Conservation (phyloP, 768 basidiomycete genomes). For the Lactarius tabidus region DNA sequence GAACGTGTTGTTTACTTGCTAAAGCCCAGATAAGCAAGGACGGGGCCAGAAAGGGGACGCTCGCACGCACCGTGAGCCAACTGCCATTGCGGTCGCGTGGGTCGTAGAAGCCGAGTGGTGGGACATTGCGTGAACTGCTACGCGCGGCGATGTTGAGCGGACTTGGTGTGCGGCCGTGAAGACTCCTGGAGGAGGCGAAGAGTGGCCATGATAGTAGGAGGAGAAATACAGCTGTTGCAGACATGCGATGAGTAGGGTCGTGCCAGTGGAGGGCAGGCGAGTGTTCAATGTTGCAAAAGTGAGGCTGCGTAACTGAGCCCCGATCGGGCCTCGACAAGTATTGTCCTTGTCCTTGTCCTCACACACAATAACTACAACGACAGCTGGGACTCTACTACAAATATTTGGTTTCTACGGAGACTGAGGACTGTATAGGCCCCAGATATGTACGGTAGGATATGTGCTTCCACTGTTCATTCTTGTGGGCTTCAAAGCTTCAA, state of each 20-base stretch:
- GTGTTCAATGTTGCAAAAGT: neutral
- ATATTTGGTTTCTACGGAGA: neutral
- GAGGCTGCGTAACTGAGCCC: neutral
- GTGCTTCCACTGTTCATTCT: too few species aligned
- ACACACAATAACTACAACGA: neutral
- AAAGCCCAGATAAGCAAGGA: conserved; percentile 2
- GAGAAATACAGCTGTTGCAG: conserved; percentile 28
- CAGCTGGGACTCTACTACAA: neutral
- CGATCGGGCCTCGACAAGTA: neutral
- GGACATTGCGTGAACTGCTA: conserved; percentile 31
- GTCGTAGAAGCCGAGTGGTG: conserved; percentile 55
- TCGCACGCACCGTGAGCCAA: conserved; percentile 61
- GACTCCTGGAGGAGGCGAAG: conserved; percentile 17
- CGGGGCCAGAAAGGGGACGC: neutral
- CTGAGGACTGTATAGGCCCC: neutral
- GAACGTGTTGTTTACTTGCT: conserved; percentile 10
- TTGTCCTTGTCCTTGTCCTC: neutral
- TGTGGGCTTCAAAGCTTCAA: too few species aligned
- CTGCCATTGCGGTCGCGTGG: conserved; percentile 56
- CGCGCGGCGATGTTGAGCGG: conserved; percentile 27
- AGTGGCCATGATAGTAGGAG: conserved; percentile 34
- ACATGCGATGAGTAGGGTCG: conserved; percentile 30
- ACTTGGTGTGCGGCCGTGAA: conserved; percentile 22
- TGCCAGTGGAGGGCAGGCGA: conserved; percentile 11
- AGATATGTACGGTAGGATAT: too few species aligned